Evolutionary conservation across 169 alveolate species (phyloP), one percentile per base, ranked within the genome.

Genomic region (Plasmodium adleri): DNA sequence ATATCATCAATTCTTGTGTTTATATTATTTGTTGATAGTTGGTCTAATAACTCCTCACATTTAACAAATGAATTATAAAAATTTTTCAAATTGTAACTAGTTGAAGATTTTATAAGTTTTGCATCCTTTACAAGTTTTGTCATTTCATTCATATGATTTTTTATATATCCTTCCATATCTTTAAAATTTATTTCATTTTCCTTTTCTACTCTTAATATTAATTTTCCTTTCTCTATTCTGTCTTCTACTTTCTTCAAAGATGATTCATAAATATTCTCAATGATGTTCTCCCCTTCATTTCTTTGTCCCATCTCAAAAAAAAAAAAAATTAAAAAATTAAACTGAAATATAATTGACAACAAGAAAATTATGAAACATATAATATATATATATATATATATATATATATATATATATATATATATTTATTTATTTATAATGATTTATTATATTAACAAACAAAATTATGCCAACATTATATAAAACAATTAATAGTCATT

Each of bases 71-170:
- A 56, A 47, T 52, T 63, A 56, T 83, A 71, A 70, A 43, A 83
- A 45, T 71, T 73, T 56, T 63, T 83, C 50, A 83, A 58, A 56
- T 22, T 71, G 32, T 45, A 68, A 49, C 91, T 83, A 49, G 91
- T 49, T 7, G 74, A 72, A 17, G 86, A 43, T 17, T 63, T 83
- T 72, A 71, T 71, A 24, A 43, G 15, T 52, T 73, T 83, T n/a
- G 91, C 83, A 39, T 83, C 91, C 54, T 70, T 67, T 28, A 83
- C 63, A n/a, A 83, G 50, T 17, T 83, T 83, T 9, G 67, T 49
- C 70, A 83, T 62, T 70, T 52, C 91, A 20, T 67, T 83, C 78
- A 63, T 70, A 62, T 83, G 68, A 3, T 83, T 83, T 39, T 83
- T 52, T 68, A 83, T 45, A 43, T 63, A 50, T 13, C 56, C 45